A percentile compares a stretch with the other conserved stretches of the same genome.
Conservation (phyloP, 2,329 filamentous ascomycete species). For the Cladosporium sp. region DNA sequence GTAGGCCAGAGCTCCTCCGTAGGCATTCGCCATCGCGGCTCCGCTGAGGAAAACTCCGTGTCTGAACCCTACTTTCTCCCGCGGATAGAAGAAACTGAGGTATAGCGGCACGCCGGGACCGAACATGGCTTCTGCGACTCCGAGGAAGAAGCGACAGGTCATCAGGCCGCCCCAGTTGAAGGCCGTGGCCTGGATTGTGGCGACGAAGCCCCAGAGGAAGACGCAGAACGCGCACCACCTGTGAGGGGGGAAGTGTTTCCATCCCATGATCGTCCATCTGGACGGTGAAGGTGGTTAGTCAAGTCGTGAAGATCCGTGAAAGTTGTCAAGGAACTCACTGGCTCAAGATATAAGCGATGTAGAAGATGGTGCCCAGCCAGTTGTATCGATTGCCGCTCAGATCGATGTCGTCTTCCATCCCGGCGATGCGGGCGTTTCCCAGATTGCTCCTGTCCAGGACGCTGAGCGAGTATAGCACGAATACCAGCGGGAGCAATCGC, state of each 20-base stretch:
- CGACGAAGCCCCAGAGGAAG: conserved; percentile 44
- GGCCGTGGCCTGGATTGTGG: conserved; percentile 44
- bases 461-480: conserved; percentile 29
- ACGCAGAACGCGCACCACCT: conserved; percentile 42
- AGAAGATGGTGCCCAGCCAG: conserved; percentile 52
- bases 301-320: too few relatives aligned
- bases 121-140: conserved; percentile 32
- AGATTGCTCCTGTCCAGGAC: conserved; percentile 31
- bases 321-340: too few relatives aligned
- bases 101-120: conserved; percentile 56
- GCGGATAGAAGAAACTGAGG: conserved; percentile 59
- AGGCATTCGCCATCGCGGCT: conserved; percentile 71
- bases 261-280: conserved; percentile 55
- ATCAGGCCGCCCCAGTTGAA: conserved; percentile 46
- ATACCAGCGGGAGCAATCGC: conserved; percentile 29
- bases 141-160: conserved; percentile 47
- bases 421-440: conserved; percentile 51
- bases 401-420: conserved; percentile 48
- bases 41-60: conserved; percentile 50
- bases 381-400: conserved; percentile 46
- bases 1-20: conserved; percentile 65
- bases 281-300: too few relatives aligned
- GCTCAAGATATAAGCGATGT: conserved; percentile 42
- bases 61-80: conserved; percentile 53
- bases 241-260: conserved; percentile 33